Evolutionary conservation across 2,329 filamentous ascomycete genomes (phyloP).

Genomic region (Amesomyces nigricolor): DNA sequence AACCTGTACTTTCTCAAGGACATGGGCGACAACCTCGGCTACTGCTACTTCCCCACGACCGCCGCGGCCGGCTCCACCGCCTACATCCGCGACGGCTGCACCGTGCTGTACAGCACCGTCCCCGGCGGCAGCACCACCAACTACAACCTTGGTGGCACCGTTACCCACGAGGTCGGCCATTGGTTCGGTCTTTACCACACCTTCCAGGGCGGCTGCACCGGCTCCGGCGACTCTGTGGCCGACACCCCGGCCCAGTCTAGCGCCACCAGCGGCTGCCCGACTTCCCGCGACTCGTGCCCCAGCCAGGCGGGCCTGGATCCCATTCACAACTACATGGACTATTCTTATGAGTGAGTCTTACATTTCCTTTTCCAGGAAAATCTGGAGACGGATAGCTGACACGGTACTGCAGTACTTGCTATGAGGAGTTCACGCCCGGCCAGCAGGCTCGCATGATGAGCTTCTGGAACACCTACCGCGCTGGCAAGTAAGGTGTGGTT

Average conservation of each 20-base stretch:
- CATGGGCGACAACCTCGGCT: conserved; percentile 37
- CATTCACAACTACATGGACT: conserved; percentile 37
- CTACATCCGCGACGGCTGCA: conserved; percentile 30
- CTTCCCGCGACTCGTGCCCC: conserved; percentile 32
- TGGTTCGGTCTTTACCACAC: conserved; percentile 42
- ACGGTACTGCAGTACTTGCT: conserved; percentile 29
- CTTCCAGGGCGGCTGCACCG: conserved; percentile 38
- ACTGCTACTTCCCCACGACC: conserved; percentile 41
- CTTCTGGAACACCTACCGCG: conserved; percentile 29
- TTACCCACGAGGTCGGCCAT: conserved; percentile 39
- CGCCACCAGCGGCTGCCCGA: conserved; percentile 35
- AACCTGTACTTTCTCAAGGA: conserved; percentile 43
- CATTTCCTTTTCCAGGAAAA: neutral
- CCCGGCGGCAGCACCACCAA: conserved; percentile 29
- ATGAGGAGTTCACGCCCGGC: conserved; percentile 35
- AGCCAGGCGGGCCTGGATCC: conserved; percentile 29
- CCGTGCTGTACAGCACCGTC: conserved; percentile 28
- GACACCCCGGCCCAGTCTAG: conserved; percentile 38
- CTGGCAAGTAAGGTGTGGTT: conserved; percentile 8
- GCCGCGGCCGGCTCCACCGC: conserved; percentile 29
- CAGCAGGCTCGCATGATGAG: conserved; percentile 33
- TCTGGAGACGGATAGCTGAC: neutral
- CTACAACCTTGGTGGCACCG: conserved; percentile 36
- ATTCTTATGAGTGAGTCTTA: conserved; percentile 31
- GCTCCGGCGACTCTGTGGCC: conserved; percentile 34